Evolutionary conservation across 345 rosid species (phyloP), one percentile per base, ranked within the genome.

Genomic region (Iberis pinnata): DNA sequence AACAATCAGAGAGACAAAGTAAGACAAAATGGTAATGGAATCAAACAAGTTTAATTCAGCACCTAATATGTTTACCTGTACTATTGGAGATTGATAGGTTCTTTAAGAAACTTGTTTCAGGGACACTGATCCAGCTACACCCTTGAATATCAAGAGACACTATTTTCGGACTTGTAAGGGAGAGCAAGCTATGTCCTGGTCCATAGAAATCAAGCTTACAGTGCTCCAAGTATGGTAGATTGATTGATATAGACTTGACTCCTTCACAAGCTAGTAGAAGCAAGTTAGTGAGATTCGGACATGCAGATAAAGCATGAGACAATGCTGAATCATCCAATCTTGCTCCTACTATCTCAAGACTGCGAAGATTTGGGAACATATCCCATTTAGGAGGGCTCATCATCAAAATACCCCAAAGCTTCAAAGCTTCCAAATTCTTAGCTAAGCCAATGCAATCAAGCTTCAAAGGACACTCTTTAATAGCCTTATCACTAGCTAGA

Each of bases 391-490:
- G 98, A 27, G 80, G 45, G 42, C 58, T 61, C 39, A 65, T 49
- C 89, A 90, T 78, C 7, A 84, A 78, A 49, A 87, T 92, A 17
- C 98, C 98, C 96, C 96, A 87, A 13, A 90, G 98, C 79, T 76
- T 90, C 48, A 90, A 62, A 19, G 83, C 73, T 73, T 82, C 94
- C 78, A 90, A 60, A 65, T 83, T 80, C 75, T 69, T 87, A 2
- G 77, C 89, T 12, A 52, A 40, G 6, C 67, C 75, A 35, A 90
- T 37, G 58, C 92, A 84, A 53, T 87, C 95, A 68, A 90, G 70
- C 68, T 90, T 90, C 8, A 85, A 73, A 15, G 89, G 89, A 32
- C 64, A 71, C 37, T 77, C 81, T 12, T 35, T 5, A 9, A 73
- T 42, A 16, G 60, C 64, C 20, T 78, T 76, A 2, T 73, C 69